A percentile compares a stretch with the other conserved stretches of the same genome.
Evolutionary conservation across 352 stramenopile genomes (phyloP).

Genomic region (Globisporangium perplexum): DNA sequence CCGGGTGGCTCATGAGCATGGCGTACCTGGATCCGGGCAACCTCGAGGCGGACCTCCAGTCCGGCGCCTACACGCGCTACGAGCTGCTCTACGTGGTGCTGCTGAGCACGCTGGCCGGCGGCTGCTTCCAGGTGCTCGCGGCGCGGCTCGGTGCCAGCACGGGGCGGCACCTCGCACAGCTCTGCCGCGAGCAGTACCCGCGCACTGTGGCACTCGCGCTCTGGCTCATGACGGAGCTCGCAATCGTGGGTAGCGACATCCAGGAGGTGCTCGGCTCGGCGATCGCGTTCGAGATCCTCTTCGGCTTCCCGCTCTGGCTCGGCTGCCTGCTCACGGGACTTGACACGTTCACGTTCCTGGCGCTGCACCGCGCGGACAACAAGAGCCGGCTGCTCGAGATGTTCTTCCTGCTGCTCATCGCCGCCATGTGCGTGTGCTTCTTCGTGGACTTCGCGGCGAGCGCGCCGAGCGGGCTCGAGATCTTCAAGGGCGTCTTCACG

Average conservation of each 20-base stretch:
- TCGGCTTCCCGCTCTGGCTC: constrained; percentile 85
- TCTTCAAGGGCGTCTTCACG: background rate
- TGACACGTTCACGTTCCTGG: constrained; percentile 94
- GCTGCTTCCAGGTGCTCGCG: constrained; percentile 91
- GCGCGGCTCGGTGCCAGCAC: constrained; percentile 90
- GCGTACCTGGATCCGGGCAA: constrained; percentile 96
- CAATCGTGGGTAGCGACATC: constrained; percentile 88
- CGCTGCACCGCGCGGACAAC: constrained; percentile 76
- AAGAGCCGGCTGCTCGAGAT: constrained; percentile 92
- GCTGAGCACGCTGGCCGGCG: constrained; percentile 86
- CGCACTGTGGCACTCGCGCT: constrained; percentile 69
- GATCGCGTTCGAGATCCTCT: constrained; percentile 90
- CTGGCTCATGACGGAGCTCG: constrained; percentile 92
- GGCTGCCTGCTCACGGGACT: constrained; percentile 85
- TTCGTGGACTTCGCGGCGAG: constrained; percentile 79
- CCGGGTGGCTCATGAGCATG: constrained; percentile 91
- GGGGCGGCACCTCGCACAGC: constrained; percentile 87
- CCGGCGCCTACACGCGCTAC: constrained; percentile 86
- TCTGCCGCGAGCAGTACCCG: constrained; percentile 79
- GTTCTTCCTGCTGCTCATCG: constrained; percentile 91
- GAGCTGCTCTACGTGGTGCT: constrained; percentile 89
- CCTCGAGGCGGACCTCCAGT: constrained; percentile 94
- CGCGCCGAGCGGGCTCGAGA: constrained; percentile 57
- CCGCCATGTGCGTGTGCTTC: constrained; percentile 92
- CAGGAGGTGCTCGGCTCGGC: constrained; percentile 91